Evolutionary conservation across 2,329 filamentous ascomycete species (phyloP).

Genomic region (Sordariomycetes sp.): DNA sequence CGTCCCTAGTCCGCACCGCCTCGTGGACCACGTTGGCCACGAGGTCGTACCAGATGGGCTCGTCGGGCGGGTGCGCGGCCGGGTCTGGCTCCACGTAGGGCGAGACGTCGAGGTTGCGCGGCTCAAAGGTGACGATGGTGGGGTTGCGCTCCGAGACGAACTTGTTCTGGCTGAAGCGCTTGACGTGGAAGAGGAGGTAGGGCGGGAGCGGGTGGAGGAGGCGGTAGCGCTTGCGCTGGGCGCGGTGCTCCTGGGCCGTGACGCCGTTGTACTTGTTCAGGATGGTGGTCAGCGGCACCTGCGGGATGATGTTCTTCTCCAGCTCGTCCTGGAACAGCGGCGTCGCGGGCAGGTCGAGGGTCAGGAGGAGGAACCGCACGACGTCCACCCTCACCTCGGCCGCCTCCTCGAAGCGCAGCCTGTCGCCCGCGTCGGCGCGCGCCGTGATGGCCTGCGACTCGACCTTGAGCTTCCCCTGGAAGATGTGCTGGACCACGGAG

Average conservation of each 20-base stretch:
- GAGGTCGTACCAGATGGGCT: constrained; percentile 89
- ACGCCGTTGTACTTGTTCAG: constrained; percentile 89
- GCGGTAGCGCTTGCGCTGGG: constrained; percentile 80
- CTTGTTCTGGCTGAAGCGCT: constrained; percentile 93
- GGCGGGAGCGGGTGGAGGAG: constrained; percentile 85
- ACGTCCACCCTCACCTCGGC: constrained; percentile 67
- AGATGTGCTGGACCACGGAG: constrained; percentile 83
- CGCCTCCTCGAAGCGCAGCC: constrained; percentile 86
- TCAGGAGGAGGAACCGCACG: constrained; percentile 80
- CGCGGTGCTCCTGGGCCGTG: constrained; percentile 76
- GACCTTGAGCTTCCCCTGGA: constrained; percentile 85
- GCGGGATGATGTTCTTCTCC: constrained; percentile 92
- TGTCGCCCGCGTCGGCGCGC: constrained; percentile 76
- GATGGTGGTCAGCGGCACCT: constrained; percentile 73
- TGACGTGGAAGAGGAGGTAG: constrained; percentile 88
- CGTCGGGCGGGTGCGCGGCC: constrained; percentile 54
- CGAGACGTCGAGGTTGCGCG: constrained; percentile 69
- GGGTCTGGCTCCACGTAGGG: constrained; percentile 89
- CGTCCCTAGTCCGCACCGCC: constrained; percentile 65
- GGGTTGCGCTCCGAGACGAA: constrained; percentile 94
- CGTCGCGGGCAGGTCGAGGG: constrained; percentile 81
- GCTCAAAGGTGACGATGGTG: constrained; percentile 94
- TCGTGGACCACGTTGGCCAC: constrained; percentile 91
- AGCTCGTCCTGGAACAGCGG: constrained; percentile 94
- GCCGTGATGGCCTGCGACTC: constrained; percentile 92